A percentile compares a stretch with the other conserved stretches of the same genome.
These are phyloP conservation scores for Cystobasidium sp. DNA, from an alignment of 1,284 basidiomycete species.

Conservation along the genomic window DNA sequence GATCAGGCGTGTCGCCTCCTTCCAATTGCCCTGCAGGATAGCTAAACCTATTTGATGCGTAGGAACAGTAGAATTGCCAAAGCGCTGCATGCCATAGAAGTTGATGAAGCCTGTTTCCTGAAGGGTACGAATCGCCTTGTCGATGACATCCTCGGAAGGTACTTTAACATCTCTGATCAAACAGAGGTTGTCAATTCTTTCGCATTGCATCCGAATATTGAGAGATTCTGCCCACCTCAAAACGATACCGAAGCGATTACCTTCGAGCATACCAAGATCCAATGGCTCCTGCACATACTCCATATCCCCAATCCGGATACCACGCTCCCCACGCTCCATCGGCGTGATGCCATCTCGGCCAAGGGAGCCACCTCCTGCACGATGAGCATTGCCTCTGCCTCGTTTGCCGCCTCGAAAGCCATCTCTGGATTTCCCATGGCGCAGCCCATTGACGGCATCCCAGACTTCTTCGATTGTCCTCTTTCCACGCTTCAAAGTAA, in stretches of 20 bases:
- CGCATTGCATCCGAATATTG: constrained; percentile 49
- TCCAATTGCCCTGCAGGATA: constrained; percentile 86
- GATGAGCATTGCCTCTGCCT: constrained; percentile 23
- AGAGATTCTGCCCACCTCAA: constrained; percentile 65
- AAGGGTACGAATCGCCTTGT: constrained; percentile 77
- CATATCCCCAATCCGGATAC: constrained; percentile 85
- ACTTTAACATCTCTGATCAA: constrained; percentile 74
- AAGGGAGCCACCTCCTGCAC: constrained; percentile 38
- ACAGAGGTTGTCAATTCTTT: neutral
- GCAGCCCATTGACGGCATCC: constrained; percentile 24
- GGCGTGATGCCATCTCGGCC: constrained; percentile 53
- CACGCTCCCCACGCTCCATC: constrained; percentile 80
- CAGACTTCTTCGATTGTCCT: constrained; percentile 72
- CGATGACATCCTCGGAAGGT: constrained; percentile 71
- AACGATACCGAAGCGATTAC: constrained; percentile 94
- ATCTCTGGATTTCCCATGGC: constrained; percentile 15
- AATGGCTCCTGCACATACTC: constrained; percentile 78
- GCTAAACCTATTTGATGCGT: constrained; percentile 93
- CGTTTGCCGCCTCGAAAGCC: constrained; percentile 45
- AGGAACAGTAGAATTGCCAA: constrained; percentile 93
- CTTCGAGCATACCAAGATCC: constrained; percentile 92
- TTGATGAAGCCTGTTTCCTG: constrained; percentile 92
- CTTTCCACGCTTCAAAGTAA: constrained; percentile 79
- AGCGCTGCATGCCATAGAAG: constrained; percentile 99
- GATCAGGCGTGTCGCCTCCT: constrained; percentile 79